Conservation (phyloP, 1,284 basidiomycete species). For the Apiotrichum sp. region DNA sequence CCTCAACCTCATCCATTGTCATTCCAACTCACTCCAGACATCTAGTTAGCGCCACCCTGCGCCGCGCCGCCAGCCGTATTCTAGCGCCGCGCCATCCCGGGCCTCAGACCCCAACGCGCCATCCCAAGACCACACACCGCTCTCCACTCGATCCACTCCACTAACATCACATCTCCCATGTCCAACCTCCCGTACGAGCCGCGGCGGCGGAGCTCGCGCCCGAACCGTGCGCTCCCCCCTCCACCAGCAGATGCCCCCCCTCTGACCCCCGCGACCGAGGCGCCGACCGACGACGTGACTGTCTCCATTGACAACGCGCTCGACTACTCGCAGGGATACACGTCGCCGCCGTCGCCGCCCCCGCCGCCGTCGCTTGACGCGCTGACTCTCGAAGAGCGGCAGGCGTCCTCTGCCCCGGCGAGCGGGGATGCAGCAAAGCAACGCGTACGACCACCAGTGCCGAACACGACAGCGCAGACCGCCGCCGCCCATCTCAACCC, state of each 20-base stretch:
- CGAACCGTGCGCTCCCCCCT: conserved; percentile 27
- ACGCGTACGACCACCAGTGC: conserved; percentile 11
- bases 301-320: conserved; percentile 23
- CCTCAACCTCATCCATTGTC: no score
- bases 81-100: no score
- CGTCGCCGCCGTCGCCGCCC: conserved; percentile 36
- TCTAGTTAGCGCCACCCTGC: no score
- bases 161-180: not conserved
- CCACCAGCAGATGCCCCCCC: not conserved
- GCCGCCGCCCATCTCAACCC: conserved; percentile 34
- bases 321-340: conserved; percentile 25
- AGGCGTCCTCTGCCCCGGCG: not conserved
- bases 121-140: no score
- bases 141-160: not conserved
- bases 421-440: not conserved
- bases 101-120: no score
- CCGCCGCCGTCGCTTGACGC: not conserved
- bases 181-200: conserved; percentile 28
- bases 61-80: no score
- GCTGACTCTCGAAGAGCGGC: not conserved
- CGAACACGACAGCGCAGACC: conserved; percentile 7
- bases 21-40: no score
- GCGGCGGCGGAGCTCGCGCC: conserved; percentile 19
- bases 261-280: not conserved
- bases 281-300: conserved; percentile 18